Conservation (phyloP, 768 basidiomycete genomes). For the Mycena galopus region DNA sequence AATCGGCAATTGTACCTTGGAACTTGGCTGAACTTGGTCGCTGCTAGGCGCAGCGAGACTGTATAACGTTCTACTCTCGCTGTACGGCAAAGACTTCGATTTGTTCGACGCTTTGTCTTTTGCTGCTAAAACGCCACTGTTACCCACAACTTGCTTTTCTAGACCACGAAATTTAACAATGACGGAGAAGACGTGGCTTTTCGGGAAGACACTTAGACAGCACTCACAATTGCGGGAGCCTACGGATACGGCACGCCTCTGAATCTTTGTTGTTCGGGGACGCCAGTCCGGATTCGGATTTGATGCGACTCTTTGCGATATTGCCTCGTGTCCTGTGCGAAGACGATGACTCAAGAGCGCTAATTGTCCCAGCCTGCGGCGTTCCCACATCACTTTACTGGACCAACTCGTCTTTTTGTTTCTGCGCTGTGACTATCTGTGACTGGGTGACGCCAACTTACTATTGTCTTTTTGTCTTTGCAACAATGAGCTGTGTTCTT, state of each 20-base stretch:
- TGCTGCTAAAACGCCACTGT: too few species aligned
- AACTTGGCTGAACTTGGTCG: too few species aligned
- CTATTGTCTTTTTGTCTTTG: slow-evolving; percentile 38
- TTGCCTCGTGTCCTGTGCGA: slow-evolving; percentile 18
- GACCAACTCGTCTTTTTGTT: slow-evolving; percentile 28
- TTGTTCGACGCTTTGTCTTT: too few species aligned
- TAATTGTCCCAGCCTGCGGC: slow-evolving; percentile 22
- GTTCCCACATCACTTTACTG: slow-evolving; percentile 19
- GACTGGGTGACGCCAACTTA: slow-evolving; percentile 19
- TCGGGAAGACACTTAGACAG: not conserved
- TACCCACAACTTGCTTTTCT: too few species aligned
- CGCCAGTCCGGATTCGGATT: not conserved
- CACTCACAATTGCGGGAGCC: slow-evolving; percentile 11
- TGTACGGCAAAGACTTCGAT: too few species aligned
- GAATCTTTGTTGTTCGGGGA: slow-evolving; percentile 23
- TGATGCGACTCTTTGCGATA: slow-evolving; percentile 19
- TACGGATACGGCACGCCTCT: not conserved
- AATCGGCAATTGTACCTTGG: too few species aligned
- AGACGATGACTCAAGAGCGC: not conserved
- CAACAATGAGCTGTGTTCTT: slow-evolving; percentile 23
- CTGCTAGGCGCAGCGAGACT: too few species aligned
- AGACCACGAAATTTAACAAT: too few species aligned
- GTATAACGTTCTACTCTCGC: too few species aligned
- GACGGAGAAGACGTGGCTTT: not conserved
- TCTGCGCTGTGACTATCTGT: slow-evolving; percentile 12